phyloP scores from a whole-genome alignment of 2,329 filamentous ascomycete species.

The Aspergillus sp. region DNA sequence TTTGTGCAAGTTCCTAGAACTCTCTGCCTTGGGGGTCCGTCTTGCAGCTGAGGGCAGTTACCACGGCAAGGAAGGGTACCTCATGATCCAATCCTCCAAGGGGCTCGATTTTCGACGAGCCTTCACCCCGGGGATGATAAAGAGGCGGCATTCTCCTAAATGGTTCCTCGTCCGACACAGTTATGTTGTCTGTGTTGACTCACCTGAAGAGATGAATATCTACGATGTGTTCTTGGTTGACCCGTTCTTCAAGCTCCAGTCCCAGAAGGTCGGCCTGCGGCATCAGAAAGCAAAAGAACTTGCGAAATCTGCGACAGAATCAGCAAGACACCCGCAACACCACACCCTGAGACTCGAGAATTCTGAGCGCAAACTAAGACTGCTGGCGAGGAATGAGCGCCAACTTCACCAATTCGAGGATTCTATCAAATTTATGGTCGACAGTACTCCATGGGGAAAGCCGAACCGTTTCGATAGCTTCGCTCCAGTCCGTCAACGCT shows the following conservation, averaged over 20 bases:
- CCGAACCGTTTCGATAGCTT: conserved; percentile 90
- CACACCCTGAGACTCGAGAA: conserved; percentile 88
- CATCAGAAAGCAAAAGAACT: conserved; percentile 57
- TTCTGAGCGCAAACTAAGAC: conserved; percentile 85
- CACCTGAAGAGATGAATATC: conserved; percentile 96
- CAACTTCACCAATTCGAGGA: conserved; percentile 90
- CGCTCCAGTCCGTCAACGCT: conserved; percentile 80
- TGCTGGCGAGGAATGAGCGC: conserved; percentile 87
- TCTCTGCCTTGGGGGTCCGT: conserved; percentile 90
- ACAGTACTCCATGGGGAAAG: conserved; percentile 77
- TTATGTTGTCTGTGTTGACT: conserved; percentile 97
- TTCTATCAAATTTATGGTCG: conserved; percentile 82
- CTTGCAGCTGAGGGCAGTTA: conserved; percentile 94
- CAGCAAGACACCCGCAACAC: conserved; percentile 65
- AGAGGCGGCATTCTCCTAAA: conserved; percentile 81
- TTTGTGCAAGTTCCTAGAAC: conserved; percentile 90
- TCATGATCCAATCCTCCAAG: conserved; percentile 89
- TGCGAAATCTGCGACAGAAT: conserved; percentile 64
- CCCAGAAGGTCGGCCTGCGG: conserved; percentile 61
- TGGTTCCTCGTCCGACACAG: conserved; percentile 99
- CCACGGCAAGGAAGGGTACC: conserved; percentile 93
- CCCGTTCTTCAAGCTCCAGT: conserved; percentile 76
- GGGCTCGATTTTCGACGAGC: conserved; percentile 82
- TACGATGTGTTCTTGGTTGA: conserved; percentile 99
- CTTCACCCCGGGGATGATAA: conserved; percentile 74